Base-by-base conservation (phyloP, 805 yeast species). In the Hyphopichia homilentoma region DNA sequence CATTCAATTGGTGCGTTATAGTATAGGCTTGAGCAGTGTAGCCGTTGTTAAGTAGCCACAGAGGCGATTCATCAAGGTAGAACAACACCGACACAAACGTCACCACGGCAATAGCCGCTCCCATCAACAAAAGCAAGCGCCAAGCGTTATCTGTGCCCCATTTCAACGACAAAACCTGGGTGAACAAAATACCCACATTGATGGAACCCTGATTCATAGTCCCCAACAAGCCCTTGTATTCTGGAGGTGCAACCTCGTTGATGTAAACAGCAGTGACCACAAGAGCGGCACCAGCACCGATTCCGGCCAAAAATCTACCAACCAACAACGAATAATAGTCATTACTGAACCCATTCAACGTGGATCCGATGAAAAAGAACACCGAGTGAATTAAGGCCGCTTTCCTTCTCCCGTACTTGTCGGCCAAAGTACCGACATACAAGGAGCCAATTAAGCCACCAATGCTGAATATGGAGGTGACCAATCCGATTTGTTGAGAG, bases 121-220 rank as follows among this genome's bases (percentile, higher is more conserved):
- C 96, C 18, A 69, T 55, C n/a, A 76, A 58, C 27, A 93, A 61
- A 6, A 90, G 66, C 29, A 54, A 61, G 43, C 97, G 70, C 97
- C 97, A 93, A 28, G 73, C 65, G 21, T 62, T 59, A 27, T 73
- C 67, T 34, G 75, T 78, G 15, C 93, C 77, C 78, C 81, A 81
- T 18, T 50, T 43, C 7, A 85, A 63, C 0, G 96, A 94, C 11
- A 85, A 55, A 3, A 78, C 40, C 59, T 90, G 97, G 0, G 96
- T 84, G 14, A 79, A 38, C 23, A 90, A 62, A 29, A 93, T 93
- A 1, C 98, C 98, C 14, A 81, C 43, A 48, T 89, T 93, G 36
- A 88, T 81, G 17, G 84, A 77, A 2, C 87, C 82, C 60, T 93
- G 98, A 41, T 84, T 84, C 84, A 86, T 80, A 12, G 95, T 75